These are phyloP conservation scores for Amyloporia xantha DNA, from an alignment of 768 basidiomycete genomes.

Conservation along the genomic window DNA sequence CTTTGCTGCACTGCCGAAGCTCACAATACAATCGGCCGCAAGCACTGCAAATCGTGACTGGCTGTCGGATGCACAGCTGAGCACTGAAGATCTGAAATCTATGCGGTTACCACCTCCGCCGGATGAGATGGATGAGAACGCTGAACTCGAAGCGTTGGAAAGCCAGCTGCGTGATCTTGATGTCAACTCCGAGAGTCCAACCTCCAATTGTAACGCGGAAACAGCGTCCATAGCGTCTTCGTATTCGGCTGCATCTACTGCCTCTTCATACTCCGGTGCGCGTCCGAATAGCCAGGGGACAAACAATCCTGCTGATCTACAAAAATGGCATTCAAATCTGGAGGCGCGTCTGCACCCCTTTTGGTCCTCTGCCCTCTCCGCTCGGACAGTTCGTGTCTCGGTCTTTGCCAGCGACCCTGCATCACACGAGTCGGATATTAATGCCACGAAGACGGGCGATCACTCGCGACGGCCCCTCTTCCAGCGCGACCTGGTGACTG, in stretches of 20 bases:
- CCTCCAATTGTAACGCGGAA: slow-evolving; percentile 5
- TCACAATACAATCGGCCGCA: slow-evolving; percentile 4
- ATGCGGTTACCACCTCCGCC: slow-evolving; percentile 50
- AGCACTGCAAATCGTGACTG: slow-evolving; percentile 7
- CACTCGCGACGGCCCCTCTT: slow-evolving; percentile 40
- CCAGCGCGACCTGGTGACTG: slow-evolving; percentile 47
- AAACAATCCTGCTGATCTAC: slow-evolving; percentile 28
- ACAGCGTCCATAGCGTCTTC: slow-evolving; percentile 5
- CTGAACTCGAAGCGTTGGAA: slow-evolving; percentile 50
- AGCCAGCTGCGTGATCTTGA: slow-evolving; percentile 38
- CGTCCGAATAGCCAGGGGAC: neutral
- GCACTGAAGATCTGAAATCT: slow-evolving; percentile 40
- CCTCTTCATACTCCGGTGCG: slow-evolving; percentile 5
- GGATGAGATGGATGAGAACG: slow-evolving; percentile 53
- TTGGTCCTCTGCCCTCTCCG: slow-evolving; percentile 68
- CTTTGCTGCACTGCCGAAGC: slow-evolving; percentile 68
- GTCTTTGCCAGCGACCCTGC: slow-evolving; percentile 44
- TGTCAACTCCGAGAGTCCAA: slow-evolving; percentile 14
- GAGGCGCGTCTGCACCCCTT: slow-evolving; percentile 73
- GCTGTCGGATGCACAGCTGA: slow-evolving; percentile 11
- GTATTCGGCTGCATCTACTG: neutral
- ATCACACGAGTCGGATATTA: slow-evolving; percentile 14
- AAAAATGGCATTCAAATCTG: slow-evolving; percentile 64
- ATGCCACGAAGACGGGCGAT: slow-evolving; percentile 17
- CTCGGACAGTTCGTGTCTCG: slow-evolving; percentile 54